Base-by-base conservation (phyloP, 306 rosid species). In the Delonix regia region DNA sequence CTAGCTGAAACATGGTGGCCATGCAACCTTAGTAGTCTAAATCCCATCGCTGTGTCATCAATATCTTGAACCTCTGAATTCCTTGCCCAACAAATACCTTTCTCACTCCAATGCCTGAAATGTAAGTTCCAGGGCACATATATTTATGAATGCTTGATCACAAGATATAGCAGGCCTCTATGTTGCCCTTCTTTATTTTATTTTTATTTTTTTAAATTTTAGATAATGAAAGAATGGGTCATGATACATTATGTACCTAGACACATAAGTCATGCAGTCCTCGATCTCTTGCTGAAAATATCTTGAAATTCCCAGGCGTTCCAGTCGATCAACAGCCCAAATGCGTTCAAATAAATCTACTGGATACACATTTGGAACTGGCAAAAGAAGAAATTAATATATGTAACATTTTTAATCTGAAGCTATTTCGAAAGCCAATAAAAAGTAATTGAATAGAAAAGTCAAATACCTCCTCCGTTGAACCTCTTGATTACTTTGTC, bases 41-140 rank as follows among this genome's bases (percentile, higher is more conserved):
- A 95, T 76, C 86, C 99, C 99, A 95, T 95, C 10, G 97, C 90
- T 0, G 98, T 92, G 75, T 92, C 99, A 36, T 95, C 98, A 44
- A 95, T 83, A 49, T 95, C 98, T 19, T 81, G 88, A 78, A 95
- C 93, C 15, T 82, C 75, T 0, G 96, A 87, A 79, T 92, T 85
- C 41, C 94, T 84, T 22, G 98, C 94, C 98, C 99, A 95, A 41
- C 96, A 83, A 52, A 95, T 86, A 45, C 99, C 99, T 25, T 88
- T 87, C 14, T 88, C 90, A 18, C 71, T 87, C 99, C 99, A 95
- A 19, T 83, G 61, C 74, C 99, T 94, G 74, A 51, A 84, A 47
- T 67, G 28, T 5, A 25, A 19, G 39, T 78, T 6, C 57, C 13
- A 33, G 62, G n/a, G n/a, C n/a, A n/a, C 4, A n/a, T 14, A 57